These are phyloP conservation scores for Podaxis sp. DNA, from an alignment of 768 basidiomycete genomes.

Conservation along the genomic window DNA sequence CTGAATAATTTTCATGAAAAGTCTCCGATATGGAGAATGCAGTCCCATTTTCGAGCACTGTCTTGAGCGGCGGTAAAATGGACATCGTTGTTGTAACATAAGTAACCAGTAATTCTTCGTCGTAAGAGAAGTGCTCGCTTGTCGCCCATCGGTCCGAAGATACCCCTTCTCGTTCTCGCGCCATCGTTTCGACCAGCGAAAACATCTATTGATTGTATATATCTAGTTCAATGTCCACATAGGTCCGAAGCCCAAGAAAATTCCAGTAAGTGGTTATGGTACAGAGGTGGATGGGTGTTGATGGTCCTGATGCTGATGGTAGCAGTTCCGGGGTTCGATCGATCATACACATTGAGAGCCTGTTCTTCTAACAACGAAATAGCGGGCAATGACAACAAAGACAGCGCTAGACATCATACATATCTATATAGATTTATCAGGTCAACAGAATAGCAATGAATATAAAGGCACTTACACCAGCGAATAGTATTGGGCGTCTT, in stretches of 20 bases:
- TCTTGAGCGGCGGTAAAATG: not conserved
- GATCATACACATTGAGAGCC: conserved; percentile 4
- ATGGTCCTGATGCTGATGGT: not conserved
- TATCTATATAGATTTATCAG: not conserved
- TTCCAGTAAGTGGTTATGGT: not conserved
- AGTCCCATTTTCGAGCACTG: not conserved
- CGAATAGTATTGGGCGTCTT: conserved; percentile 34
- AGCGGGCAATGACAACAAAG: not conserved
- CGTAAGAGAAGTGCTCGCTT: too few relatives aligned
- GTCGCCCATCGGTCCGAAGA: not conserved
- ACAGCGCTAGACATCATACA: not conserved
- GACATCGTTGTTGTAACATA: not conserved
- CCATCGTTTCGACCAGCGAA: not conserved
- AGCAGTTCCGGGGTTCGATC: not conserved
- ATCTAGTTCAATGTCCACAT: not conserved
- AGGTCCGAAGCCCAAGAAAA: not conserved
- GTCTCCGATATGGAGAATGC: not conserved
- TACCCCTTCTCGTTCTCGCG: not conserved
- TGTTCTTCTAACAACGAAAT: not conserved
- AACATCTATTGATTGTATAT: not conserved
- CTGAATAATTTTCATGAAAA: not conserved
- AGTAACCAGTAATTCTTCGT: not conserved
- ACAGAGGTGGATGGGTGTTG: not conserved
- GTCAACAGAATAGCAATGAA: not conserved
- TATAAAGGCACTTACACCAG: conserved; percentile 24